phyloP scores from a whole-genome alignment of 2,329 filamentous ascomycete species.

The Claviceps monticola region DNA sequence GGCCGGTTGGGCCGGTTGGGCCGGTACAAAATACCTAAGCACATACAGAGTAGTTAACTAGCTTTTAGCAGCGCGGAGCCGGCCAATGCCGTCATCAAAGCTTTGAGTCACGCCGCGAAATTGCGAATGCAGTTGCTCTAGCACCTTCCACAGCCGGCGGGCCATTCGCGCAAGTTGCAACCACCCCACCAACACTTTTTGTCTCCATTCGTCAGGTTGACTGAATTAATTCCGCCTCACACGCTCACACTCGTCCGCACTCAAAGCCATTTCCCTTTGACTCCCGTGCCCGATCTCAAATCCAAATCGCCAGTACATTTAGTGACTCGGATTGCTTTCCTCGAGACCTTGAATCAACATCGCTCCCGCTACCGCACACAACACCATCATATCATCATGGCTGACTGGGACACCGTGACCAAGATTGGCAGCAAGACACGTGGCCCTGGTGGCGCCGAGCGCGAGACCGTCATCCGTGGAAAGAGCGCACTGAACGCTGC shows the following conservation, averaged over 20 bases:
- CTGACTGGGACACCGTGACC: slow-evolving; percentile 72
- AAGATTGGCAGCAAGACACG: slow-evolving; percentile 86
- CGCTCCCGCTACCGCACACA: slow-evolving; percentile 7
- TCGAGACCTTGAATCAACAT: background rate
- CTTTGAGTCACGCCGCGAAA: background rate
- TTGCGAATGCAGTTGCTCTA: slow-evolving; percentile 4
- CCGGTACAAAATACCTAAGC: too few relatives aligned
- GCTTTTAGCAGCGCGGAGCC: too few relatives aligned
- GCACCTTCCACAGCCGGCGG: slow-evolving; percentile 7
- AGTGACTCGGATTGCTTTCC: background rate
- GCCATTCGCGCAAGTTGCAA: background rate
- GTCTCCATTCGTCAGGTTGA: slow-evolving; percentile 21
- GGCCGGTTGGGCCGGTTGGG: too few relatives aligned
- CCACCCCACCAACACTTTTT: slow-evolving; percentile 11
- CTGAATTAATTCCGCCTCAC: slow-evolving; percentile 15
- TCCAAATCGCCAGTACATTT: background rate
- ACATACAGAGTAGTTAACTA: too few relatives aligned
- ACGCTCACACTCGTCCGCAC: slow-evolving; percentile 13
- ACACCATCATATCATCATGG: slow-evolving; percentile 41
- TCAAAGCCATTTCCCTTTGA: slow-evolving; percentile 9
- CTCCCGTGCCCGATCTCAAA: background rate
- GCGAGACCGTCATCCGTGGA: slow-evolving; percentile 82
- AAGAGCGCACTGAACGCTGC: slow-evolving; percentile 79
- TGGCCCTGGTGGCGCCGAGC: slow-evolving; percentile 48
- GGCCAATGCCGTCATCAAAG: background rate